phyloP scores from a whole-genome alignment of 129 eudicot species.

The Helianthus tuberosus region DNA sequence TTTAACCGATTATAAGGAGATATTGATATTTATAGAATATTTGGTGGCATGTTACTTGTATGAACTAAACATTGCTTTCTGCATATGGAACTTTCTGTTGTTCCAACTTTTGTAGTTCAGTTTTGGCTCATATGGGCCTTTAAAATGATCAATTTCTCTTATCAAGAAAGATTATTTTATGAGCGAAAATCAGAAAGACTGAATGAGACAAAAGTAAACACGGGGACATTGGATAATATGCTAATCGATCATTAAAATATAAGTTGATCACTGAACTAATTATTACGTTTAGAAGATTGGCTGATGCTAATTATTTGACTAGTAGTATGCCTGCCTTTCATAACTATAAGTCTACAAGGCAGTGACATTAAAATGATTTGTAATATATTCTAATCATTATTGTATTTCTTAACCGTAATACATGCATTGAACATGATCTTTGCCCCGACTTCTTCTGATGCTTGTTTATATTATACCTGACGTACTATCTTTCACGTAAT shows the following conservation, averaged over 20 bases:
- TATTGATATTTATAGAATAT: neutral
- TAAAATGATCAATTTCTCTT: neutral
- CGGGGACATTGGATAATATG: neutral
- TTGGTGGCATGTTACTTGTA: neutral
- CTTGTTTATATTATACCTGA: slow-evolving; percentile 14
- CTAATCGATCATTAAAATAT: slow-evolving; percentile 1
- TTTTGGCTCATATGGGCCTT: neutral
- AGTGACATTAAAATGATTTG: too few relatives aligned
- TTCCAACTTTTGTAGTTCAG: slow-evolving; percentile 6
- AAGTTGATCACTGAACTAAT: neutral
- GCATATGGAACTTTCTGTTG: slow-evolving; percentile 1
- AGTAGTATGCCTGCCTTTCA: neutral
- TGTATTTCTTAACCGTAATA: neutral
- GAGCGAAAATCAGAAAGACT: neutral
- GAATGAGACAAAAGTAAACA: neutral
- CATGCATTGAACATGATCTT: neutral
- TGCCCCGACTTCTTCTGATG: neutral
- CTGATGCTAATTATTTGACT: neutral
- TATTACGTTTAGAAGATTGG: neutral
- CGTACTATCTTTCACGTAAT: slow-evolving; percentile 25
- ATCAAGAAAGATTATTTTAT: neutral
- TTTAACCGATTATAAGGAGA: slow-evolving; percentile 1
- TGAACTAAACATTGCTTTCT: slow-evolving; percentile 12
- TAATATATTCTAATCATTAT: neutral
- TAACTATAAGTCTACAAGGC: too few relatives aligned